These are phyloP conservation scores for Penicillium sp. DNA, from an alignment of 2,329 filamentous ascomycete genomes.

Conservation along the genomic window DNA sequence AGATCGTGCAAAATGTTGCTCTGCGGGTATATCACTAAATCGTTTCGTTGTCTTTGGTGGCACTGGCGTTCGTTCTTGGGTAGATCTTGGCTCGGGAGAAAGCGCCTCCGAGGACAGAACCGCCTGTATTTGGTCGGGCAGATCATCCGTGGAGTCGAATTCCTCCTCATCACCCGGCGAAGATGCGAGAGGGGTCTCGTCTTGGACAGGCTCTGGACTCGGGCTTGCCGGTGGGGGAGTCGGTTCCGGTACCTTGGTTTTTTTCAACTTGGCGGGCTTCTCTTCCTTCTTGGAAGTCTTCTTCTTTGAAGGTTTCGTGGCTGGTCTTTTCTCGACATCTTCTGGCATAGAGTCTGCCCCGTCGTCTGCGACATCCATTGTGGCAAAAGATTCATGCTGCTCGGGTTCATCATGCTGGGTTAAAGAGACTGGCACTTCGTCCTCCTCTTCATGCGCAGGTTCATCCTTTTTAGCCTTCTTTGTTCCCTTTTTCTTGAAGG, in stretches of 20 bases:
- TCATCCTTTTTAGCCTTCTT: constrained; percentile 21
- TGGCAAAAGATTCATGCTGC: constrained; percentile 26
- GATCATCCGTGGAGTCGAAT: constrained; percentile 15
- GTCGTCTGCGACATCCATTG: constrained; percentile 25
- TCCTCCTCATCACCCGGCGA: constrained; percentile 13
- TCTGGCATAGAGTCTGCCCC: constrained; percentile 26
- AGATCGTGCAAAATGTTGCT: constrained; percentile 30
- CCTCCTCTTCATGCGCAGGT: constrained; percentile 5
- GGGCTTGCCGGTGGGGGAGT: constrained; percentile 5
- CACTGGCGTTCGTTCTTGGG: constrained; percentile 21
- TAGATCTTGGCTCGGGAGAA: constrained; percentile 11
- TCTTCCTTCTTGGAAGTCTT: constrained; percentile 25
- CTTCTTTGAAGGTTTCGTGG: constrained; percentile 18
- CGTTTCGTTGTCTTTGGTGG: constrained; percentile 34
- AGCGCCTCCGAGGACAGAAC: constrained; percentile 12
- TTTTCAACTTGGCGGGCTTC: constrained; percentile 26
- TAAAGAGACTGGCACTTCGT: background rate
- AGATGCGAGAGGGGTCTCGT: constrained; percentile 5
- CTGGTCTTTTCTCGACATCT: constrained; percentile 20
- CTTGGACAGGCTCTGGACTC: constrained; percentile 2
- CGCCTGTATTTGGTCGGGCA: constrained; percentile 19
- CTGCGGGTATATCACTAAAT: constrained; percentile 34
- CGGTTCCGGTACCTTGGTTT: constrained; percentile 22
- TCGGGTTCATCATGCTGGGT: constrained; percentile 9
- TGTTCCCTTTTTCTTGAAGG: constrained; percentile 16